Evolutionary conservation across 2,329 filamentous ascomycete species (phyloP), one percentile per base, ranked within the genome.

Genomic region (Fusarium gaditjirri): DNA sequence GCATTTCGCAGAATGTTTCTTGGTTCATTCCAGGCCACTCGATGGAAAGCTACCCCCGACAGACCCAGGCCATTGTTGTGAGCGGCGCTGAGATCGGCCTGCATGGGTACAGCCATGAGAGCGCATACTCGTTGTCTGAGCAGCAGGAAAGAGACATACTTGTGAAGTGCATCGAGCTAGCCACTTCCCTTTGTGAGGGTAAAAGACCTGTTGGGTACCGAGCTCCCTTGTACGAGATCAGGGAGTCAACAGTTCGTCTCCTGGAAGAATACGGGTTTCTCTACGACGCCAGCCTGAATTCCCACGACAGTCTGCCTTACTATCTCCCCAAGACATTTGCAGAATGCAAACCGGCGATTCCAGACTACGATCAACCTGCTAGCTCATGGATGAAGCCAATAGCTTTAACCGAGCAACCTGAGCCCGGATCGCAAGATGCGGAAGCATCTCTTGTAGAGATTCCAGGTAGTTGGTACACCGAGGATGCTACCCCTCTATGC

Each of bases 361-460:
- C 57, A 0, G 38, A 60, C 5, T 60, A 60, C 3, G 2, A 3
- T 4, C 29, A 44, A 21, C 47, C 47, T 1, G 57, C 47, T 1
- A 43, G 47, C 5, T 38, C 57, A 1, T 60, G 57, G 57, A 60
- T 60, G 57, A 60, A 38, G 1, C 57, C 57, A 13, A 41, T 35
- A 21, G 0, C 14, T 0, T 21, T 25, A 1, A 9, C 49, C 0
- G 31, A 39, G 17, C 35, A 58, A 5, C 29, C 36, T 0, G 9
- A 43, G 23, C 14, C 16, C 6, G 46, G 56, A 0, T 25, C 57
- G 0, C 19, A 16, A 8, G 23, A 33, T 0, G 31, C 29, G 0
- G 38, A 54, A 19, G 1, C 13, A 2, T 42, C 36, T 0, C 0
- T 60, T 0, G 31, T 54, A 2, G 57, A 60, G 9, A 60, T 60